Evolutionary conservation across 2,329 filamentous ascomycete species (phyloP).

Genomic region (Sodiomyces alkalinus): DNA sequence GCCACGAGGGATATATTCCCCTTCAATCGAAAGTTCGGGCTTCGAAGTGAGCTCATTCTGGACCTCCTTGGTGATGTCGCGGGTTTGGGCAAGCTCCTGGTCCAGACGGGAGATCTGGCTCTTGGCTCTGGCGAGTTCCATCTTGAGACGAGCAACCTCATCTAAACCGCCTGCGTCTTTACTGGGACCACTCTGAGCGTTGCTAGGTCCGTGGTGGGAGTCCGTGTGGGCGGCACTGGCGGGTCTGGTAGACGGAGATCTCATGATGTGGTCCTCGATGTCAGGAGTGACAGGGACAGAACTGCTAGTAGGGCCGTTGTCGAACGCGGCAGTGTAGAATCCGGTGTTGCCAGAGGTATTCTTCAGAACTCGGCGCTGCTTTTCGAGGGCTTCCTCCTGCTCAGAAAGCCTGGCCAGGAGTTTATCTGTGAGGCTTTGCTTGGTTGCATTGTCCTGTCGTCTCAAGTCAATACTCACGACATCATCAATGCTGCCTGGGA

Average conservation of each 20-base stretch:
- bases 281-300: constrained; percentile 50
- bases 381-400: constrained; percentile 44
- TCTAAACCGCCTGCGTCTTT: constrained; percentile 21
- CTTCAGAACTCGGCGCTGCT: constrained; percentile 41
- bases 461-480: too few species aligned
- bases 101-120: constrained; percentile 57
- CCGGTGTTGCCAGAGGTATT: constrained; percentile 19
- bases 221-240: constrained; percentile 35
- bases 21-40: not conserved
- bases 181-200: too few species aligned
- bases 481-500: too few species aligned
- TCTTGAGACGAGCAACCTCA: constrained; percentile 53
- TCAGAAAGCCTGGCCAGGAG: constrained; percentile 61
- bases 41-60: constrained; percentile 7
- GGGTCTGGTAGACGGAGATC: constrained; percentile 33
- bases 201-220: constrained; percentile 11
- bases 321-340: constrained; percentile 20
- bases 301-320: constrained; percentile 36
- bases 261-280: constrained; percentile 34
- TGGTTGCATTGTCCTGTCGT: not conserved
- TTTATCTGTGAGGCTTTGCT: constrained; percentile 43
- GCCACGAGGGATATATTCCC: not conserved
- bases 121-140: constrained; percentile 56
- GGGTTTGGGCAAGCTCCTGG: constrained; percentile 52
- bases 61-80: constrained; percentile 36